Evolutionary conservation across 441 rosid genomes (phyloP).

Genomic region (Populus tomentosa): DNA sequence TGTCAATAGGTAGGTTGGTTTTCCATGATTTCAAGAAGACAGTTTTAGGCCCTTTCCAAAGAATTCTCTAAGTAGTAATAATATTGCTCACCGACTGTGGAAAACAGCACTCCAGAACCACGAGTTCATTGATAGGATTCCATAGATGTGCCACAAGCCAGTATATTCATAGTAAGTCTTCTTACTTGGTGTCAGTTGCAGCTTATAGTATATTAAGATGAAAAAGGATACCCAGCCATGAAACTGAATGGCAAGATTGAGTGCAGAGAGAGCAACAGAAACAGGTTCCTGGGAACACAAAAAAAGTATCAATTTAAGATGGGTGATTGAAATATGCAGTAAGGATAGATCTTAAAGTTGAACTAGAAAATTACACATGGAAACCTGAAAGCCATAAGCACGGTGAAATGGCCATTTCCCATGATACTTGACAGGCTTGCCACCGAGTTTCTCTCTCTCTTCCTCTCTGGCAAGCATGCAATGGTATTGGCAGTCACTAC

Average conservation of each 20-base stretch:
- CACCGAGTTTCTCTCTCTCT: slow-evolving; percentile 53
- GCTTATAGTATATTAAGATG: slow-evolving; percentile 67
- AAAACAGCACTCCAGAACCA: slow-evolving; percentile 95
- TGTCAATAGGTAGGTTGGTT: neutral
- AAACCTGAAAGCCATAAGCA: slow-evolving; percentile 81
- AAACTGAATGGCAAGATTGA: slow-evolving; percentile 79
- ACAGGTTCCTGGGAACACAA: slow-evolving; percentile 62
- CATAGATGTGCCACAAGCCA: slow-evolving; percentile 73
- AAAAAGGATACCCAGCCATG: slow-evolving; percentile 93
- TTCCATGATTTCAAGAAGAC: neutral
- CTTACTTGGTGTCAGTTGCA: slow-evolving; percentile 54
- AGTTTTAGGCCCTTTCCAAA: neutral
- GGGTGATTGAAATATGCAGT: neutral
- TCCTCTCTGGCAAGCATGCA: slow-evolving; percentile 82
- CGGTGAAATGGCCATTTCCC: slow-evolving; percentile 95
- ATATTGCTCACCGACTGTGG: slow-evolving; percentile 60
- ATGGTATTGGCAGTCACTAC: slow-evolving; percentile 74
- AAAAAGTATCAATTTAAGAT: slow-evolving; percentile 4
- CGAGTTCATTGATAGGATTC: slow-evolving; percentile 64
- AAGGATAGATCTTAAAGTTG: neutral
- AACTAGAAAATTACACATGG: slow-evolving; percentile 1
- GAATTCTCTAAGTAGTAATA: neutral
- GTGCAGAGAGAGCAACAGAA: slow-evolving; percentile 79
- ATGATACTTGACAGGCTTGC: slow-evolving; percentile 69
- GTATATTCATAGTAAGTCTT: slow-evolving; percentile 72